Evolutionary conservation across 495 filamentous ascomycete genomes (phyloP), one percentile per base, ranked within the genome.

Genomic region (Aspergillus egyptiacus): DNA sequence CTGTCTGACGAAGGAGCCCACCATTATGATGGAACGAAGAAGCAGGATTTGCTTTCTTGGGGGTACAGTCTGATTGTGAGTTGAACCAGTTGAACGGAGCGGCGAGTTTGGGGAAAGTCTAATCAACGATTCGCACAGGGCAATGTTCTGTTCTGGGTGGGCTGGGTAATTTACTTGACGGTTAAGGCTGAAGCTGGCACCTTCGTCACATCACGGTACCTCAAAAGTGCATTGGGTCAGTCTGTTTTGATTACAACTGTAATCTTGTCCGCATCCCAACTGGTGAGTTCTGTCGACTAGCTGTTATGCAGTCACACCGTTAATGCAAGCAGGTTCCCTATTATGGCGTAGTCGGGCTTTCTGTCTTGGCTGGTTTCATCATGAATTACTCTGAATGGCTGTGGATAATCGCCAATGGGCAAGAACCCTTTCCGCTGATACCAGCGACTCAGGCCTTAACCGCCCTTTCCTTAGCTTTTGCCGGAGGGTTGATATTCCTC

Each of bases 1-100:
- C n/a, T 73, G 32, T 57, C 57, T 7, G 50, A 41, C 8, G 56
- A 50, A 42, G 51, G 57, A 1, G 15, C 15, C 22, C 53, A 53
- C 14, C 45, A 51, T 13, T 58, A 60, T 17, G 63, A 65, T 24
- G 40, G 51, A 17, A 55, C 56, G 32, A 61, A 54, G 46, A 67
- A 64, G 36, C 55, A 57, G 36, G 25, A 57, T 6, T 23, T 69
- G n/a, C 22, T 62, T 6, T 59, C 64, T 11, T 56, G 71, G 27
- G 70, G 65, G 30, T 63, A 46, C 45, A 52, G 67, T 32, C 55
- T 74, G 23, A 34, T 75, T 30, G 68, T 75, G 57, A 62, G 69
- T 66, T 5, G 13, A 18, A 18, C n/a, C n/a, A n/a, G 14, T 14
- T 42, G 25, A 11, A 8, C 9, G 15, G 2, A 23, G 2, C 11